phyloP scores from a whole-genome alignment of 352 stramenopile species.

The Phytophthora boehmeriae region DNA sequence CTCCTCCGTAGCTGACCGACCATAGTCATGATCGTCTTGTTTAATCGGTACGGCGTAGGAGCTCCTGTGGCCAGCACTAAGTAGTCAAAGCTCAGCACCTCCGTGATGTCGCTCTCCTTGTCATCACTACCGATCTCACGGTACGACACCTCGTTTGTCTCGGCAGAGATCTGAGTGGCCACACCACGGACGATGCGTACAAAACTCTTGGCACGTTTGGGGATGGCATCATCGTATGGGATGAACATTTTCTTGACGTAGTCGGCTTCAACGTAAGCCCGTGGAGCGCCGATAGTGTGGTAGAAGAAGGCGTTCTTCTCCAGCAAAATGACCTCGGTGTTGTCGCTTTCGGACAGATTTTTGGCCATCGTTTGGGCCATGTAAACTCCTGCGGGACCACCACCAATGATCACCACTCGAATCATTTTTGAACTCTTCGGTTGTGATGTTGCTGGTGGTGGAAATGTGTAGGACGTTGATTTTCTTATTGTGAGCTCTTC shows the following conservation, averaged over 20 bases:
- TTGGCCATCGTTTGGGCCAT: slow-evolving; percentile 23
- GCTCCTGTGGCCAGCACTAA: slow-evolving; percentile 68
- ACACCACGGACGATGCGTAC: slow-evolving; percentile 48
- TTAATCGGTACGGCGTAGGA: slow-evolving; percentile 67
- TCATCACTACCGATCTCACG: slow-evolving; percentile 35
- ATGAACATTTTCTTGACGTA: slow-evolving; percentile 70
- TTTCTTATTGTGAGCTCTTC: too few relatives aligned
- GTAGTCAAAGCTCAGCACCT: slow-evolving; percentile 62
- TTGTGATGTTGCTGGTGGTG: not conserved
- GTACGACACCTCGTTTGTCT: slow-evolving; percentile 47
- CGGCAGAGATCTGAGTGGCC: slow-evolving; percentile 33
- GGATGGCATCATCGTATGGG: slow-evolving; percentile 66
- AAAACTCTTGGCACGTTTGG: slow-evolving; percentile 32
- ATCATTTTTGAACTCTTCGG: slow-evolving; percentile 3
- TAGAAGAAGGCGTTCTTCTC: slow-evolving; percentile 52
- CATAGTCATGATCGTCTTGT: slow-evolving; percentile 28
- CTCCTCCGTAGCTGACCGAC: slow-evolving; percentile 29
- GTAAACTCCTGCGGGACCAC: slow-evolving; percentile 23
- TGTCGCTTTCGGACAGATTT: slow-evolving; percentile 26
- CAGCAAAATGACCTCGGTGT: slow-evolving; percentile 39
- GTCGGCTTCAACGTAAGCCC: slow-evolving; percentile 51
- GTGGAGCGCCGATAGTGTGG: slow-evolving; percentile 38
- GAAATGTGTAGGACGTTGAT: too few relatives aligned
- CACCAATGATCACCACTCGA: slow-evolving; percentile 33
- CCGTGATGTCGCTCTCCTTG: slow-evolving; percentile 24